Base-by-base conservation (phyloP, 208 protist genomes). In the Trypanosoma lewisi region DNA sequence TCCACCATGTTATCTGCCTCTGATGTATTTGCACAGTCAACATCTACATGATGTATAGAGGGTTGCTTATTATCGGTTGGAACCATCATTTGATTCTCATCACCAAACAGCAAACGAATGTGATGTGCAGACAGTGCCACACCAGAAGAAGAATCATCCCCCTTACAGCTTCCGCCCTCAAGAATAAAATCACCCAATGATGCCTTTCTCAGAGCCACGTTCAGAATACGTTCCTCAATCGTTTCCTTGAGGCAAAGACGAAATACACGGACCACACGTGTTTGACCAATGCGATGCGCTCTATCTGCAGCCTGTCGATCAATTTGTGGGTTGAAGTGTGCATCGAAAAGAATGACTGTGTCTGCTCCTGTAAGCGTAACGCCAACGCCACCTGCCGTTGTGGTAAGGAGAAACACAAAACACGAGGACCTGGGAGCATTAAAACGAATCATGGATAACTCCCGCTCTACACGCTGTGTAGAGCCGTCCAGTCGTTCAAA, bases 271-370 rank as follows among this genome's bases (percentile, higher is more conserved):
- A 99, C 98, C n/a, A 63, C 42, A 16, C 93, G 83, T 6, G 71
- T 98, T 77, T 99, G 97, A 0, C 97, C 98, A 52, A 99, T 98
- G 58, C 97, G 80, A 67, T 99, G 97, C 8, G 83, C 87, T 11
- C 98, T 80, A 33, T 97, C 96, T 27, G 94, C 83, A 11, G 97
- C 98, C 80, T 99, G 97, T 12, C 98, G 79, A 73, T 99, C 98
- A 36, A 98, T 87, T 67, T 99, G 97, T 16, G 98, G 98, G 73
- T 99, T 99, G 90, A 96, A 99, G 73, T 99, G 96, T 2, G 80
- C 73, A 68, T 99, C 97, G 78, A 94, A 98, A 37, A 99, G 85
- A 56, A 99, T 95, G 21, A 98, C 97, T 23, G 92, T 97, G 77
- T 97, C 94, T 7, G 96, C 84, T 4, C 90, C 98, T 0, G 96